Base-by-base conservation (phyloP, 441 rosid species). In the Pelargonium australe region DNA sequence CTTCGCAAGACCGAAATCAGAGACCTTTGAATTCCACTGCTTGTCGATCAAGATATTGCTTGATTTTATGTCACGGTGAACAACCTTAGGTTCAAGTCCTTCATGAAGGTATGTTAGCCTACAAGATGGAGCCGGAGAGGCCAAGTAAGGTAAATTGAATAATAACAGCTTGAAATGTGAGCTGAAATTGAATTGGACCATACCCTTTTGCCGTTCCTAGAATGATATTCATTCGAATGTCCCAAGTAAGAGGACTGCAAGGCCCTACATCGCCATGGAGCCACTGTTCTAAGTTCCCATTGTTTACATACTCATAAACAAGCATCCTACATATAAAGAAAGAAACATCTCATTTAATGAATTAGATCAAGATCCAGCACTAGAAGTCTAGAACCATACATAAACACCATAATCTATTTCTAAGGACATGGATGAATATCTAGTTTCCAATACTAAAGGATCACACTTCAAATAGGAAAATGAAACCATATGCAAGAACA, bases 81-180 rank as follows among this genome's bases (percentile, higher is more conserved):
- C 99, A 63, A 95, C 98, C 85, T 95, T 95, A 45, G 99, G 99
- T 76, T 95, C 99, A 43, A 95, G 89, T 67, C 96, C 97, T 77
- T 95, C 99, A 13, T 95, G 99, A 76, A 95, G 81, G 80, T 95
- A 95, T 8, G 97, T 91, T 67, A 95, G 91, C 58, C 97, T 95
- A 80, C 85, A 84, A 71, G 70, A 67, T 73, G 67, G 51, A 68
- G 20, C 17, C 19, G 9, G 57, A 16, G 68, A 79, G 49, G 63
- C 53, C 20, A 65, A 76, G 78, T 66, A 19, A 4, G 31, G 14
- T 77, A 67, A 12, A 62, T 65, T 34, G 7, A 66, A 49, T 43
- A 64, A 55, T 20, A 47, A 28, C 31, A 25, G 62, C 10, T 57
- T 68, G 44, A 13, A 2, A 75, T 74, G 49, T 20, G 45, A 79